Evolutionary conservation across 2,329 filamentous ascomycete genomes (phyloP).

Genomic region (Lachnellula suecica): DNA sequence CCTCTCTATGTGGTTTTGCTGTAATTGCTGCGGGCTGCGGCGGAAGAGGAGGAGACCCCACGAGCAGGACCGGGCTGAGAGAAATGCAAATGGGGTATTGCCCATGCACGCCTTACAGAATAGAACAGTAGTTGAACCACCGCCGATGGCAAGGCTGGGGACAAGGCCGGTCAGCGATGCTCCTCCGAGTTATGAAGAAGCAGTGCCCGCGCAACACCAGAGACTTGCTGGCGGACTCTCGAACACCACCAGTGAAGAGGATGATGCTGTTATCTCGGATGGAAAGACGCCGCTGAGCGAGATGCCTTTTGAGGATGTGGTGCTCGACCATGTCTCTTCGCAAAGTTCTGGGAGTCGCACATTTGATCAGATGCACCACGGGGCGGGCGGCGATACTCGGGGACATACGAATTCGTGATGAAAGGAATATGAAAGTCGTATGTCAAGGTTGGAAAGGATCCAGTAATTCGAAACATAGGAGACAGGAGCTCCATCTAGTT

Average conservation of each 20-base stretch:
- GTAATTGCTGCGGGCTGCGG: slow-evolving; percentile 22
- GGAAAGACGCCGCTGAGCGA: slow-evolving; percentile 30
- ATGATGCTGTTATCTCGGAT: slow-evolving; percentile 25
- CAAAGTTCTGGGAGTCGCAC: slow-evolving; percentile 17
- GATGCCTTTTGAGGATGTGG: slow-evolving; percentile 30
- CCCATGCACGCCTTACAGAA: slow-evolving; percentile 8
- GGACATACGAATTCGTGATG: slow-evolving; percentile 27
- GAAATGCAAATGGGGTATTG: slow-evolving; percentile 2
- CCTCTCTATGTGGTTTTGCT: slow-evolving; percentile 20
- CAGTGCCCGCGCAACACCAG: slow-evolving; percentile 18
- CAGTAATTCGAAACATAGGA: background rate
- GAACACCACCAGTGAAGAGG: slow-evolving; percentile 15
- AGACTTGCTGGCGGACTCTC: slow-evolving; percentile 17
- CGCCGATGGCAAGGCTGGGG: background rate
- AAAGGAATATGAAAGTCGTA: background rate
- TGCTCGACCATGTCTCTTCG: slow-evolving; percentile 17
- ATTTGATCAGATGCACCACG: slow-evolving; percentile 20
- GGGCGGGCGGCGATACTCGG: slow-evolving; percentile 20
- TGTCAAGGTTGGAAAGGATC: background rate
- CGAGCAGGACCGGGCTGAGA: background rate
- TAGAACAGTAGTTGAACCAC: background rate
- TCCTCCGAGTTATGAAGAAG: slow-evolving; percentile 24
- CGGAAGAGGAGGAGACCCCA: background rate
- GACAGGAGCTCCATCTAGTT: background rate
- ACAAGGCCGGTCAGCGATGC: slow-evolving; percentile 6